Evolutionary conservation across 345 rosid species (phyloP).

Genomic region (Mercurialis annua): DNA sequence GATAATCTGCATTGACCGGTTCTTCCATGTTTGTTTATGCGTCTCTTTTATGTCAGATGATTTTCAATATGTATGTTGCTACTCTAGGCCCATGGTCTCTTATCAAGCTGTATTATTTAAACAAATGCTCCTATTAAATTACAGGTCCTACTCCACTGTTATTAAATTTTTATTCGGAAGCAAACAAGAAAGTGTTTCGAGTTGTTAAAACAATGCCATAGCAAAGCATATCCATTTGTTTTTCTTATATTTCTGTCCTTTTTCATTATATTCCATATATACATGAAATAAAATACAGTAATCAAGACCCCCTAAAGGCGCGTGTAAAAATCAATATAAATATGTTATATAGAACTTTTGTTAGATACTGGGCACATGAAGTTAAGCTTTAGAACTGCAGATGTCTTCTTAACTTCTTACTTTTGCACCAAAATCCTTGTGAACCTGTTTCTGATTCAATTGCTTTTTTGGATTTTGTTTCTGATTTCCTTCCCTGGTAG

Average conservation of each 20-base stretch:
- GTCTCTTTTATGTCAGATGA: not conserved
- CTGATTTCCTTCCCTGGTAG: not conserved
- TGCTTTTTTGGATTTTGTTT: not conserved
- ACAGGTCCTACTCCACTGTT: not conserved
- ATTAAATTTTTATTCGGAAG: not conserved
- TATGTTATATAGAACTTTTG: no score
- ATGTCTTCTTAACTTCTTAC: not conserved
- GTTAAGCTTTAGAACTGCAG: not conserved
- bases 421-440: not conserved
- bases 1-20: not conserved
- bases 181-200: not conserved
- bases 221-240: not conserved
- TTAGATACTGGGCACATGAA: not conserved
- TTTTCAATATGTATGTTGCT: not conserved
- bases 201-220: not conserved
- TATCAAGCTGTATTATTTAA: no score
- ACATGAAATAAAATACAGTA: no score
- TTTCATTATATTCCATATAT: no score
- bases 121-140: no score
- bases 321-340: no score
- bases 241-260: no score
- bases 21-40: not conserved
- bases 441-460: not conserved
- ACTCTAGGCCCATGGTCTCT: no score
- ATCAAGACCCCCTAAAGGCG: no score